These are phyloP conservation scores for Beta lomatogona DNA, from an alignment of 179 eudicot genomes.

Conservation along the genomic window DNA sequence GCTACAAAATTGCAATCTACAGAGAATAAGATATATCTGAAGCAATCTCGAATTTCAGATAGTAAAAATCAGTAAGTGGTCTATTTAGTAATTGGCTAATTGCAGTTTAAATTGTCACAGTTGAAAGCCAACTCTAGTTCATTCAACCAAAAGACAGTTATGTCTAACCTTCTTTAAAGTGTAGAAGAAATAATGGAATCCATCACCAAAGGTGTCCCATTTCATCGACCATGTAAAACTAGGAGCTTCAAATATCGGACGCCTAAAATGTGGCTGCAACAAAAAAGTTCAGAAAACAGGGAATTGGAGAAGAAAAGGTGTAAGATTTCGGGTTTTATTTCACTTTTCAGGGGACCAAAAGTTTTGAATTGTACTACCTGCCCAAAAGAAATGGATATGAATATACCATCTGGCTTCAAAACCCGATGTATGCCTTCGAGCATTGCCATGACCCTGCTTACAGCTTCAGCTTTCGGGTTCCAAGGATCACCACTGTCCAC, in stretches of 20 bases:
- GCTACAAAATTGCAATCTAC: neutral
- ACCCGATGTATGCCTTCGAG: constrained; percentile 84
- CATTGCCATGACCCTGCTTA: constrained; percentile 73
- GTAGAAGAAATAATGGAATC: constrained; percentile 94
- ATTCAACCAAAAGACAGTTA: neutral
- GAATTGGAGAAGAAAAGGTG: neutral
- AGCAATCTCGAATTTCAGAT: neutral
- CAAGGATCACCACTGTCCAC: constrained; percentile 99
- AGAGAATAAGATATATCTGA: neutral
- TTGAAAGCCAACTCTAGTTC: neutral
- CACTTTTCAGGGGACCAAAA: neutral
- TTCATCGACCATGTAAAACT: constrained; percentile 87
- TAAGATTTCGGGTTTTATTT: neutral
- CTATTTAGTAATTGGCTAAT: neutral
- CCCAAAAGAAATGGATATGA: constrained; percentile 88
- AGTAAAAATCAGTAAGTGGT: neutral
- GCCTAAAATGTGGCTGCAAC: constrained; percentile 91
- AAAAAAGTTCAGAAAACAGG: constrained; percentile 4
- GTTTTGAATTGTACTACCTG: constrained; percentile 55
- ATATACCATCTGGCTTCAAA: constrained; percentile 81
- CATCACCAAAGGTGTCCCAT: constrained; percentile 87
- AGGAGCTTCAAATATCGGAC: constrained; percentile 70
- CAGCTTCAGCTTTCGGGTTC: constrained; percentile 74
- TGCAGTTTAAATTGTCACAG: neutral
- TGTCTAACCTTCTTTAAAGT: constrained; percentile 74